Evolutionary conservation across 2,329 filamentous ascomycete species (phyloP).

Genomic region (Hypoxylon sp.): DNA sequence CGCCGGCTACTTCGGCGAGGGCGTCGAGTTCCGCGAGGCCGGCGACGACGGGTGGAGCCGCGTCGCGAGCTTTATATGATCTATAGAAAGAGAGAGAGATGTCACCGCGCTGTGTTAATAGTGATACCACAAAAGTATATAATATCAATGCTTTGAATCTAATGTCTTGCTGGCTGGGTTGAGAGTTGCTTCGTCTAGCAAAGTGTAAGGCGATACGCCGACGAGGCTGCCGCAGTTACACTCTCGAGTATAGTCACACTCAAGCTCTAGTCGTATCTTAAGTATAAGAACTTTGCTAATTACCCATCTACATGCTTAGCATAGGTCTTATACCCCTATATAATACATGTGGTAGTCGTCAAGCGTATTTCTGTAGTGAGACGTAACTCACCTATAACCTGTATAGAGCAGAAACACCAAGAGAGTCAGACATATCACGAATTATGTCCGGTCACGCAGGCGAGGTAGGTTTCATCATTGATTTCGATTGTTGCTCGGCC

Average conservation of each 20-base stretch:
- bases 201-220: no score
- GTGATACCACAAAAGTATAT: slow-evolving; percentile 18
- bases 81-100: no score
- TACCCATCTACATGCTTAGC: neutral
- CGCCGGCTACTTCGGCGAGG: slow-evolving; percentile 91
- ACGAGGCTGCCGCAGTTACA: no score
- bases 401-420: no score
- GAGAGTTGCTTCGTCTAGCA: no score
- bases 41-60: slow-evolving; percentile 65
- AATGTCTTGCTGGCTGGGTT: no score
- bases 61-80: slow-evolving; percentile 60
- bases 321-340: neutral
- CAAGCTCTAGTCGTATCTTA: neutral
- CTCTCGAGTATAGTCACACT: no score
- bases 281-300: neutral
- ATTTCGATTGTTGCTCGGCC: slow-evolving; percentile 43
- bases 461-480: slow-evolving; percentile 13
- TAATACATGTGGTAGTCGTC: neutral
- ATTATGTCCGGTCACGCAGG: neutral
- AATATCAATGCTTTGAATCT: neutral
- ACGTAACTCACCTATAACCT: no score
- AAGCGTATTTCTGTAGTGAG: no score
- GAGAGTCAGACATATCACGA: neutral
- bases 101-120: neutral
- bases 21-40: slow-evolving; percentile 77